Conservation (phyloP, 192 early-diverging fungal species). For the Paraglomus brasilianum region DNA sequence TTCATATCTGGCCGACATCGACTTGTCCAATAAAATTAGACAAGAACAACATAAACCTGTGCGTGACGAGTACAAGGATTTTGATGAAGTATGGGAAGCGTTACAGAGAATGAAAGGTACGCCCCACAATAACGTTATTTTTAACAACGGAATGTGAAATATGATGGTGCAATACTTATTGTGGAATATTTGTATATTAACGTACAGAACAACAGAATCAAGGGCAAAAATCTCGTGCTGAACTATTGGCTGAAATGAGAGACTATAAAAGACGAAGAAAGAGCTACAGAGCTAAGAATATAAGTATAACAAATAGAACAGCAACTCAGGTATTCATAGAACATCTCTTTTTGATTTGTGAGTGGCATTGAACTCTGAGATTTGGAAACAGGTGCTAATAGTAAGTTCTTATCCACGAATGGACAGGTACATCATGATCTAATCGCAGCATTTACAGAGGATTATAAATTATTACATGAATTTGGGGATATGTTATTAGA, state of each 20-base stretch:
- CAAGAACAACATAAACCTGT: conserved; percentile 8
- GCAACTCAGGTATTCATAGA: conserved; percentile 28
- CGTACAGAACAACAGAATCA: conserved; percentile 21
- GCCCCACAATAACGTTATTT: background rate
- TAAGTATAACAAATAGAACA: conserved; percentile 30
- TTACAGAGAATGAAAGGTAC: conserved; percentile 31
- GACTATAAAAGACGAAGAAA: conserved; percentile 36
- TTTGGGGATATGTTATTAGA: background rate
- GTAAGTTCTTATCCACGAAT: background rate
- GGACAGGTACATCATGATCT: conserved; percentile 26
- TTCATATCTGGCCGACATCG: conserved; percentile 24
- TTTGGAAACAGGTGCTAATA: background rate
- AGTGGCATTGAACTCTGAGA: background rate
- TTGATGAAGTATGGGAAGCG: conserved; percentile 33
- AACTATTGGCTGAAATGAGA: conserved; percentile 30
- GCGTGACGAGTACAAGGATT: conserved; percentile 22
- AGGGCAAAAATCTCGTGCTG: conserved; percentile 26
- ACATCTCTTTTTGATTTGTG: background rate
- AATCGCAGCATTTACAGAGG: conserved; percentile 31
- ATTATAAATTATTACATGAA: conserved; percentile 30
- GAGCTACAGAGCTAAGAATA: conserved; percentile 34
- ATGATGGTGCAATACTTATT: background rate
- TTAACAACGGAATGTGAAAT: background rate
- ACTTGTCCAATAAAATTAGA: conserved; percentile 13
- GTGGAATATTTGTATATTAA: background rate